Base-by-base conservation (phyloP, 805 yeast genomes). In the Tetrapisispora taiwanensis region DNA sequence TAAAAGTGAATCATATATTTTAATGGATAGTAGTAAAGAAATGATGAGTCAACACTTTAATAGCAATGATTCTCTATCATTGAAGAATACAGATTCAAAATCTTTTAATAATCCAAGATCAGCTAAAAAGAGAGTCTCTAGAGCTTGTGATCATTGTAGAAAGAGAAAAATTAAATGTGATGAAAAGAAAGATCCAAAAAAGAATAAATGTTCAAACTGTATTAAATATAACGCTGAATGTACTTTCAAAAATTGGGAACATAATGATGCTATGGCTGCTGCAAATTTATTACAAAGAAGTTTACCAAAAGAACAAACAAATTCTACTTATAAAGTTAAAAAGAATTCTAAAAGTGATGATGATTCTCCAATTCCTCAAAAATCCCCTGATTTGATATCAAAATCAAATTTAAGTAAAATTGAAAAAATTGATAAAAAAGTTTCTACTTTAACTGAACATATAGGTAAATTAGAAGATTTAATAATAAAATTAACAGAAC, bases 131-230 rank as follows among this genome's bases (percentile, higher is more conserved):
- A 51, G 65, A 42, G 64, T 55, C 8, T 43, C 59, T 10, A 57
- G 53, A 41, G 65, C 65, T 13, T 60, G 65, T 48, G 65, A 60
- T 46, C 54, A 53, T 42, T 60, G 65, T 47, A 52, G 65, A 42
- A 59, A 48, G 41, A 51, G 64, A 36, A 60, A 60, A 45, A 56
- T 60, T 30, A 58, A 58, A 42, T 60, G 65, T 46, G 62, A 52
- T 20, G 46, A 51, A 4, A 39, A 59, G 7, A 42, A 27, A 24
- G 49, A 57, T 39, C 49, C 52, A 3, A 33, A 39, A 9, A 47
- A 50, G 2, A 49, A 51, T 10, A 57, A 54, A 48, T 60, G 65
- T 46, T 42, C 50, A 18, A 59, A 59, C 46, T 60, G 65, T 48
- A 46, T 46, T 14, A 60, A 55, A 38, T 58, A 52, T 39, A 45